phyloP scores from a whole-genome alignment of 2,329 filamentous ascomycete genomes.

The Penicillium sp. region DNA sequence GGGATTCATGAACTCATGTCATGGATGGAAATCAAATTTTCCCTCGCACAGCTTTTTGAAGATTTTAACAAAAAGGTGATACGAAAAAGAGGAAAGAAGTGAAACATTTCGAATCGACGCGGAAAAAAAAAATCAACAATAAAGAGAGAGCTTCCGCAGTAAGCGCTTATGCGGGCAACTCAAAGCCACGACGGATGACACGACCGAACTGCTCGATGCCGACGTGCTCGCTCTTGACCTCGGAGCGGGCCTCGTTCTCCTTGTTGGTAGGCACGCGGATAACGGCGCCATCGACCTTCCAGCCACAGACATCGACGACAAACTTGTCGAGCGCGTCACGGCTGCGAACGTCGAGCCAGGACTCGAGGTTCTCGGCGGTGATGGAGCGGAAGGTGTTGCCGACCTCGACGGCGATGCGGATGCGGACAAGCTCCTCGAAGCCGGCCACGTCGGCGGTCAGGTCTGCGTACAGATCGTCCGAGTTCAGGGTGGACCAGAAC shows the following conservation, averaged over 20 bases:
- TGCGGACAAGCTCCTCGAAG: constrained; percentile 90
- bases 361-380: constrained; percentile 65
- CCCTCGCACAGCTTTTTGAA: constrained; percentile 11
- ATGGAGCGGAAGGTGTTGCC: constrained; percentile 77
- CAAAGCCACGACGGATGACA: constrained; percentile 80
- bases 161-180: constrained; percentile 65
- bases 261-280: constrained; percentile 87
- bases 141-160: constrained; percentile 12
- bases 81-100: constrained; percentile 18
- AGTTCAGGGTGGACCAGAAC: constrained; percentile 93
- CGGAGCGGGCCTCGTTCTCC: constrained; percentile 96
- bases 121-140: constrained; percentile 16
- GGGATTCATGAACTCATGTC: constrained; percentile 30
- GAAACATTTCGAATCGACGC: constrained; percentile 6
- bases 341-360: constrained; percentile 70
- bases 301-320: constrained; percentile 80
- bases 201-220: constrained; percentile 54
- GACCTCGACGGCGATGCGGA: constrained; percentile 84
- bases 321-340: constrained; percentile 72
- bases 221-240: constrained; percentile 95
- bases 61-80: constrained; percentile 15
- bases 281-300: constrained; percentile 66
- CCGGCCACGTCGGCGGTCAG: constrained; percentile 89
- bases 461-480: constrained; percentile 93
- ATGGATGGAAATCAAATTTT: constrained; percentile 14